phyloP scores from a whole-genome alignment of 768 basidiomycete genomes.

The Russula compacta region DNA sequence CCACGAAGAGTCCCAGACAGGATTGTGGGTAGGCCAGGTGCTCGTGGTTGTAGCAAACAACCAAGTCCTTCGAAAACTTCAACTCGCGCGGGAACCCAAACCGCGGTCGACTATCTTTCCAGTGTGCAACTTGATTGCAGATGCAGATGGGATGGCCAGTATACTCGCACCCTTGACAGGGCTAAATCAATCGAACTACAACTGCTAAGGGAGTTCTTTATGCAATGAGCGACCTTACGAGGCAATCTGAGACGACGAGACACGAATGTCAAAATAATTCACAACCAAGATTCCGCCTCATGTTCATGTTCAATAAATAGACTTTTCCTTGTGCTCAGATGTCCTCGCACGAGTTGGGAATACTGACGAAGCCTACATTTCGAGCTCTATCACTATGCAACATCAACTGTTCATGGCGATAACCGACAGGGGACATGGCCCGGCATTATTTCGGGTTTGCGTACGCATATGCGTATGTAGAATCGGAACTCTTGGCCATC shows the following conservation, averaged over 20 bases:
- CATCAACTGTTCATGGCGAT: not conserved
- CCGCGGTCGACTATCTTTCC: no score
- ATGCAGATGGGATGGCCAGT: not conserved
- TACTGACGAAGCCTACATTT: not conserved
- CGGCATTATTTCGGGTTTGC: not conserved
- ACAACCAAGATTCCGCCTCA: not conserved
- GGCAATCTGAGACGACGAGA: not conserved
- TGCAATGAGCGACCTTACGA: not conserved
- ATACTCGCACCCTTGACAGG: not conserved
- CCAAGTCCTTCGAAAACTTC: not conserved
- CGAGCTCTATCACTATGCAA: not conserved
- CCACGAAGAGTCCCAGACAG: not conserved
- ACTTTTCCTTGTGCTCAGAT: no score
- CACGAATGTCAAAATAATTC: not conserved
- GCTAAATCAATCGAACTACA: not conserved
- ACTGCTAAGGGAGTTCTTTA: not conserved
- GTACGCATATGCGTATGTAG: not conserved
- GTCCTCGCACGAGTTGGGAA: not conserved
- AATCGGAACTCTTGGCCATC: no score
- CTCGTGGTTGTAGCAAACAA: not conserved
- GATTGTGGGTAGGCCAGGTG: constrained; percentile 1
- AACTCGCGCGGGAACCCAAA: constrained; percentile 1
- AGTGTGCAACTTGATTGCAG: not conserved
- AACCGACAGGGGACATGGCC: not conserved
- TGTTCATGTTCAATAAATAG: not conserved